Conservation (phyloP, 2,329 filamentous ascomycete genomes). For the Aspergillus tamarii region DNA sequence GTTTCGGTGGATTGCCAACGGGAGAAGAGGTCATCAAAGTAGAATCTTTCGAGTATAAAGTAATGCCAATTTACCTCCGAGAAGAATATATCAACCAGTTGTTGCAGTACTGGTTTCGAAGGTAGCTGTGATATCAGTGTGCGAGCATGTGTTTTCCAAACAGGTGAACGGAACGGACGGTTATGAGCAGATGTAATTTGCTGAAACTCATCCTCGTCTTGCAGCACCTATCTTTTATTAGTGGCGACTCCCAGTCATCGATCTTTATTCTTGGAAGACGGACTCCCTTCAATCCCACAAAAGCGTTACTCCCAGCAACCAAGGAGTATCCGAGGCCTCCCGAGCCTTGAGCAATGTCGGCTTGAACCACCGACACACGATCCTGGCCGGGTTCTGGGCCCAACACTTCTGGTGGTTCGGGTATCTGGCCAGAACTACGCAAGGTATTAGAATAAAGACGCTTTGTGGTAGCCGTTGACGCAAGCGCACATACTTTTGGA, state of each 20-base stretch:
- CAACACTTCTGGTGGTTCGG: not conserved
- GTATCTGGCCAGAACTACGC: not conserved
- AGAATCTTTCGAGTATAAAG: not conserved
- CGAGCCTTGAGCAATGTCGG: not conserved
- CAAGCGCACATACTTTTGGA: not conserved
- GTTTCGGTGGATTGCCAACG: not conserved
- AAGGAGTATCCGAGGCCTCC: not conserved
- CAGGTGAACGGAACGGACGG: not conserved
- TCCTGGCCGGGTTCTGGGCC: not conserved
- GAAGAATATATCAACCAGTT: not conserved
- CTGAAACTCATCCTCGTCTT: not conserved
- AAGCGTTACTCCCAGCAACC: not conserved
- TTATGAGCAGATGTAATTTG: not conserved
- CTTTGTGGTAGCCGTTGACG: not conserved
- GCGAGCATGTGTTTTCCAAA: not conserved
- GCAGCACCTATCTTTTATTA: not conserved
- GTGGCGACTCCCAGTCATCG: not conserved
- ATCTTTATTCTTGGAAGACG: not conserved
- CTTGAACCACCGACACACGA: not conserved
- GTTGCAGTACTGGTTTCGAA: not conserved
- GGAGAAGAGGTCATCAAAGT: not conserved
- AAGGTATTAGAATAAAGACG: not conserved
- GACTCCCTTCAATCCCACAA: not conserved
- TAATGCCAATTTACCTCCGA: not conserved
- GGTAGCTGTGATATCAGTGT: not conserved